A percentile compares a stretch with the other conserved stretches of the same genome.
These are phyloP conservation scores for Eruca vesicaria DNA, from an alignment of 441 rosid genomes.

Conservation along the genomic window DNA sequence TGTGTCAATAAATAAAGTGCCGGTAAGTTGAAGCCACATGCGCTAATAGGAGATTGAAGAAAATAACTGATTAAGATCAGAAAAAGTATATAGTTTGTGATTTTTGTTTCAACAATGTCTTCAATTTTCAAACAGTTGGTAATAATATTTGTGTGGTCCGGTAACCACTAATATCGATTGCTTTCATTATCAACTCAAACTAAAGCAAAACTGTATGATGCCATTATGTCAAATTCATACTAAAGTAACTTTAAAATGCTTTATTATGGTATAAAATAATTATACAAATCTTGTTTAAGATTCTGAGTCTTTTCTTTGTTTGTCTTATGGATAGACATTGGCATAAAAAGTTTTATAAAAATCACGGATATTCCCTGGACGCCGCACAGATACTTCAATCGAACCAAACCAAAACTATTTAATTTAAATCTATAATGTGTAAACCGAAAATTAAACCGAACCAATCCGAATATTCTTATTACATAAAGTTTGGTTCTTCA, in stretches of 20 bases:
- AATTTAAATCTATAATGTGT: background rate
- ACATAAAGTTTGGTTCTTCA: no score
- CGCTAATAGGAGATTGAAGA: background rate
- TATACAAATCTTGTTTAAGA: background rate
- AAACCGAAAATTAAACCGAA: no score
- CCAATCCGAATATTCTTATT: no score
- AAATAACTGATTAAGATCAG: background rate
- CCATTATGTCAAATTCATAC: background rate
- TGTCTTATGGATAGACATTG: background rate
- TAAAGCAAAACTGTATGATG: background rate
- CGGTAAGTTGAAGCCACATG: background rate
- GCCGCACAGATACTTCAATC: background rate
- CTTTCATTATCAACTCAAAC: background rate
- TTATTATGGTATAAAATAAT: background rate
- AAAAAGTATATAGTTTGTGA: conserved; percentile 23
- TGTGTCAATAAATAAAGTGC: conserved; percentile 7
- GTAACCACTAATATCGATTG: conserved; percentile 8
- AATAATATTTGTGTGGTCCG: conserved; percentile 6
- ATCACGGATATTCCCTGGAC: background rate
- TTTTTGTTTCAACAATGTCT: background rate
- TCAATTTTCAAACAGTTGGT: background rate
- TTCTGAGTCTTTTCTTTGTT: background rate
- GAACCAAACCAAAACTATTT: background rate
- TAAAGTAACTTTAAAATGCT: background rate
- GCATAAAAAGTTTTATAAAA: background rate